Base-by-base conservation (phyloP, 108 stramenopile genomes). In the Aureococcus anophagefferens region DNA sequence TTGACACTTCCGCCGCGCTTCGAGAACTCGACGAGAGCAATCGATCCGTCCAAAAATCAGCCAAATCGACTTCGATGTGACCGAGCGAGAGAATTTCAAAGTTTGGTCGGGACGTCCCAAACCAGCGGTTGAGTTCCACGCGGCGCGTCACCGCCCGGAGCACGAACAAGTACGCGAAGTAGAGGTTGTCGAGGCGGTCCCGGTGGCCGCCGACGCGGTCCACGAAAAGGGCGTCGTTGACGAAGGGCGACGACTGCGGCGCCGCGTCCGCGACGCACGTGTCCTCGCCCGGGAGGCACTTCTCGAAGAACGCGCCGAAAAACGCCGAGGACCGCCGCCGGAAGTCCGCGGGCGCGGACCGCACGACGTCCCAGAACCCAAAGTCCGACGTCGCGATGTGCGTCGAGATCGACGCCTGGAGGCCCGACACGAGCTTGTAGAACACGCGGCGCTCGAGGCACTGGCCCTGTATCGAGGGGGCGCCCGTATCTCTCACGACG, bases 91-190 rank as follows among this genome's bases (percentile, higher is more conserved):
- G n/a, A n/a, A n/a, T n/a, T n/a, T n/a, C n/a, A n/a, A n/a, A n/a
- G n/a, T n/a, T n/a, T n/a, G n/a, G n/a, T n/a, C n/a, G n/a, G n/a
- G n/a, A n/a, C n/a, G n/a, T n/a, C n/a, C n/a, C n/a, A n/a, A n/a
- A n/a, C n/a, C n/a, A n/a, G n/a, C n/a, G n/a, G n/a, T n/a, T n/a
- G n/a, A n/a, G n/a, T n/a, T n/a, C n/a, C n/a, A n/a, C n/a, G n/a
- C n/a, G n/a, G 4, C 36, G n/a, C 15, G 31, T 30, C 33, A 73
- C 46, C 0, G 80, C 71, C 9, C 80, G 73, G 16, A 73, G 32
- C 0, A 74, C 25, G 18, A 81, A 36, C 13, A 81, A 21, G 59
- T 67, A 81, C 11, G 76, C 74, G 69, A 81, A 81, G 35, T 81
- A 51, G 21, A 81, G 67, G 69, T 81, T 76, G 0, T 71, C 30